Evolutionary conservation across 129 eudicot species (phyloP), one percentile per base, ranked within the genome.

Genomic region (Flaveria linearis): DNA sequence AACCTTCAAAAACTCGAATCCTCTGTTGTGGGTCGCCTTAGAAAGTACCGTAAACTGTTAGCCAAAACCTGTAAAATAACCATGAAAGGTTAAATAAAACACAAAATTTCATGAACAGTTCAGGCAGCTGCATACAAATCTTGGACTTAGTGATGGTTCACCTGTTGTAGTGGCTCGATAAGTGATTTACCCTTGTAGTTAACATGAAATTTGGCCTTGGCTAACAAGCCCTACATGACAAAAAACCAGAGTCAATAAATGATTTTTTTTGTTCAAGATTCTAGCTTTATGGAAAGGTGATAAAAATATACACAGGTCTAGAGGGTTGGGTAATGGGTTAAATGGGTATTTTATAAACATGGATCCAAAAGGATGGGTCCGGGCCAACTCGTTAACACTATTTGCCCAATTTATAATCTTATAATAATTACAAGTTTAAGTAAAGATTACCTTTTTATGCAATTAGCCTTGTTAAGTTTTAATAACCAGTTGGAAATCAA

Each of bases 171-270:
- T 53, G 98, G 96, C 85, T 86, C 75, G 70, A 84, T 85, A 28
- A 91, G 83, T 22, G 98, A 87, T 81, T 87, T 88, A 22, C 92
- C 92, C 84, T 78, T 85, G 81, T 93, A 93, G 75, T 89, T 91
- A 23, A 93, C 92, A 81, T 93, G 98, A 80, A 93, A 93, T 71
- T 93, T 93, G 4, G 97, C 97, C 86, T 91, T 93, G 0, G 96
- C 98, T 87, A 94, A 83, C 83, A 94, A 80, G 0, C 98, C 98
- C 98, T 93, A 74, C 46, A 39, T 57, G 26, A 14, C 13, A 72
- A 75, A 73, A 73, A 53, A 16, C 28, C 13, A 1, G 9, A 58
- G 62, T 14, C 72, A 58, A 64, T 69, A 14, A 5, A 65, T 42
- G 23, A 71, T 55, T 46, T 39, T 14, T 14, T 52, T 23, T 1